Percentiles rank a stretch among this genome's conserved stretches.
These are phyloP conservation scores for Klebsormidium nitens DNA, from an alignment of 139 green algal genomes.

Conservation along the genomic window DNA sequence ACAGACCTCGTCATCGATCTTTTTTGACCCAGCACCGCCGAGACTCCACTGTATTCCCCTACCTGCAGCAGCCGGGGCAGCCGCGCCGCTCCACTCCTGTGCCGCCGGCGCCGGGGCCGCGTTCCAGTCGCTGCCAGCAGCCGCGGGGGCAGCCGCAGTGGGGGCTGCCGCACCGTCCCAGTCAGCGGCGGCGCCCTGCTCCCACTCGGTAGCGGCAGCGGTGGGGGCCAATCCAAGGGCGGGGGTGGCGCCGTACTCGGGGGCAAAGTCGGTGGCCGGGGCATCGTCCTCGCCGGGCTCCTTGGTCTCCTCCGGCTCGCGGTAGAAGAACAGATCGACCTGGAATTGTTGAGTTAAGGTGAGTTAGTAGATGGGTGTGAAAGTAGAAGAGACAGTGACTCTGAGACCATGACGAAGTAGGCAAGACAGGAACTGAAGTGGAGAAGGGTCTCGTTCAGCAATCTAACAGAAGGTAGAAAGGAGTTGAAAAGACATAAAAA, in stretches of 20 bases:
- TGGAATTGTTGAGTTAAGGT: no score
- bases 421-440: no score
- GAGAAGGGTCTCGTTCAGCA: no score
- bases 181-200: constrained; percentile 6
- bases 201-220: constrained; percentile 15
- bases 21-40: no score
- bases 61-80: no score
- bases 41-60: no score
- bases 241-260: constrained; percentile 4
- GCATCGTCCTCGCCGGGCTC: constrained; percentile 56
- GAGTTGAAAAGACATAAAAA: no score
- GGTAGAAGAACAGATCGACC: constrained; percentile 99
- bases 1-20: no score
- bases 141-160: constrained; percentile 7
- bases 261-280: constrained; percentile 7
- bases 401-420: no score
- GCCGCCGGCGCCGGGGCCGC: neutral
- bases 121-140: constrained; percentile 4
- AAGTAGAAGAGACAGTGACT: no score
- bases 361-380: no score
- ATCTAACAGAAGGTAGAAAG: no score
- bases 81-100: constrained; percentile 2
- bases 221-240: neutral
- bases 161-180: constrained; percentile 34
- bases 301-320: constrained; percentile 80